Conservation (phyloP, 352 stramenopile genomes). For the Phytophthora agathidicida region DNA sequence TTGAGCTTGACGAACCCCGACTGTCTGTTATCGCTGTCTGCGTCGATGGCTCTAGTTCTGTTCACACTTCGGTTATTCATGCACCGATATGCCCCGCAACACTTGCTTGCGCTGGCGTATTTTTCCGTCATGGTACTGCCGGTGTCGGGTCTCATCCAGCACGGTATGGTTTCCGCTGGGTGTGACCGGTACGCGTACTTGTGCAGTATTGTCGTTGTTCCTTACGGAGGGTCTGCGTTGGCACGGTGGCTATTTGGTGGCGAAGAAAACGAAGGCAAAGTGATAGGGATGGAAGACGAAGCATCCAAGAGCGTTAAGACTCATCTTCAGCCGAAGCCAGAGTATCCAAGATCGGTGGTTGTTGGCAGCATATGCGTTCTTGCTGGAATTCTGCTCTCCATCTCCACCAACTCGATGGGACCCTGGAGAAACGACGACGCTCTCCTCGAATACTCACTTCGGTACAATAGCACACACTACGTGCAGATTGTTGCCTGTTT, state of each 20-base stretch:
- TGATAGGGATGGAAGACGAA: conserved; percentile 2
- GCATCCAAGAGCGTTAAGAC: neutral
- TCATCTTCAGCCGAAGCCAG: neutral
- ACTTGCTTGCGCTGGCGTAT: conserved; percentile 42
- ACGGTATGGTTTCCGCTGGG: conserved; percentile 61
- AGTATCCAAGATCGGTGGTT: neutral
- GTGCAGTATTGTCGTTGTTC: conserved; percentile 45
- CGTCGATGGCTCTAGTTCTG: conserved; percentile 21
- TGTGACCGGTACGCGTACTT: conserved; percentile 78
- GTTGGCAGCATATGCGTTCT: conserved; percentile 11
- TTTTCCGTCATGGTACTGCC: conserved; percentile 60
- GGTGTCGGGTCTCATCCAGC: conserved; percentile 69
- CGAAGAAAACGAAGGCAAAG: neutral
- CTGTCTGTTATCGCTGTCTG: conserved; percentile 36
- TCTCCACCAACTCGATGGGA: conserved; percentile 34
- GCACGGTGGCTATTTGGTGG: conserved; percentile 15
- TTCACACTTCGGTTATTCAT: conserved; percentile 18
- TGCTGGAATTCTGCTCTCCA: conserved; percentile 15
- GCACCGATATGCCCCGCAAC: conserved; percentile 23
- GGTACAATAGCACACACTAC: conserved; percentile 15
- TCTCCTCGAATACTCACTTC: conserved; percentile 40
- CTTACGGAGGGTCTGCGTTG: conserved; percentile 36
- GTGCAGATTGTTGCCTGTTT: neutral
- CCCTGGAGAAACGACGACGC: conserved; percentile 43
- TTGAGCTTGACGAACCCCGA: conserved; percentile 41